phyloP scores from a whole-genome alignment of 2,329 filamentous ascomycete genomes.

The Teratosphaeria gauchensis region DNA sequence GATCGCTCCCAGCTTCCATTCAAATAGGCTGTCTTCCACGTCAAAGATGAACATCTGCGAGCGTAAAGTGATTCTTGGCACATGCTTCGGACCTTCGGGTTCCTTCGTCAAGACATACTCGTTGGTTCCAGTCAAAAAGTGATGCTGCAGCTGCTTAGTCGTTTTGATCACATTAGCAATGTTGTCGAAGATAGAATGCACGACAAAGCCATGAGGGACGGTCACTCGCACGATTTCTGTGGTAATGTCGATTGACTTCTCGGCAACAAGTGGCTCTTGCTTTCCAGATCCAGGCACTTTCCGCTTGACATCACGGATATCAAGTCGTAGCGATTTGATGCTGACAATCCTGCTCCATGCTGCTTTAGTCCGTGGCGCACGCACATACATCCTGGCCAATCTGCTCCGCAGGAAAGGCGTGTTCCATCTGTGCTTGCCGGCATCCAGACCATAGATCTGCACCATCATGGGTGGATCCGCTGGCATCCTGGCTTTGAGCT shows the following conservation, averaged over 20 bases:
- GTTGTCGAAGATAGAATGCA: constrained; percentile 91
- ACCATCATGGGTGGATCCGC: constrained; percentile 85
- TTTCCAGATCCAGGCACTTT: constrained; percentile 40
- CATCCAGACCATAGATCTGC: constrained; percentile 73
- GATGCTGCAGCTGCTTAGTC: constrained; percentile 80
- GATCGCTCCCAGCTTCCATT: constrained; percentile 93
- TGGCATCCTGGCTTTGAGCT: constrained; percentile 82
- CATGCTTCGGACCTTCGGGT: constrained; percentile 73
- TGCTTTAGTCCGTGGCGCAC: constrained; percentile 69
- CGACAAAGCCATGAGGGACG: constrained; percentile 81
- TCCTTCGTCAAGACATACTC: constrained; percentile 81
- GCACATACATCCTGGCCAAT: constrained; percentile 75
- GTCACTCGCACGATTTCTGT: constrained; percentile 79
- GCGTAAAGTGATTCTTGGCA: constrained; percentile 77
- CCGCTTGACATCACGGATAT: constrained; percentile 66
- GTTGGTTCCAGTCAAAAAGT: constrained; percentile 77
- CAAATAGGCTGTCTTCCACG: constrained; percentile 89
- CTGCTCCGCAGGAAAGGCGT: constrained; percentile 70
- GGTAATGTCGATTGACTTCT: constrained; percentile 74
- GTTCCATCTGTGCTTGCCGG: constrained; percentile 78
- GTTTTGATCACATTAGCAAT: constrained; percentile 80
- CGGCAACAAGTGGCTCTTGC: constrained; percentile 44
- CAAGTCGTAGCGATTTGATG: constrained; percentile 69
- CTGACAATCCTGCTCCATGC: constrained; percentile 83
- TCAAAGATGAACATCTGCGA: constrained; percentile 80